Percentiles rank a stretch among this genome's conserved stretches.
phyloP scores from a whole-genome alignment of 257 asterid species.

The Anisodus acutangulus region DNA sequence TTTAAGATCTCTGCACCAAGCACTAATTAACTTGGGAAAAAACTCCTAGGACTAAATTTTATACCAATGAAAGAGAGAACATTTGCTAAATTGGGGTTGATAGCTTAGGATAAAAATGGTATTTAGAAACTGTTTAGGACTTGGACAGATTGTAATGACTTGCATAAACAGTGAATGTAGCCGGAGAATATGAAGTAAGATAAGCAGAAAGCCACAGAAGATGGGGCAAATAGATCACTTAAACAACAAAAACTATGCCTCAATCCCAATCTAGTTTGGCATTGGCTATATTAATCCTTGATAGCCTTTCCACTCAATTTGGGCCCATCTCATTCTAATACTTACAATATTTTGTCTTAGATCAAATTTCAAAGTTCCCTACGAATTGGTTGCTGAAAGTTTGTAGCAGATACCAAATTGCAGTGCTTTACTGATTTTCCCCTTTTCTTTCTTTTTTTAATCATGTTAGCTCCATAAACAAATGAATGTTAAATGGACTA shows the following conservation, averaged over 20 bases:
- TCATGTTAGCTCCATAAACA: neutral
- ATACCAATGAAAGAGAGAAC: neutral
- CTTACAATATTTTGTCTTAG: neutral
- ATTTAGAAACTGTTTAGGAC: constrained; percentile 9
- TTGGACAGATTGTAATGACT: constrained; percentile 1
- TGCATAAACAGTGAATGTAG: neutral
- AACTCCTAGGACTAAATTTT: neutral
- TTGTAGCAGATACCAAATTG: neutral
- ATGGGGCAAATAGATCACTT: neutral
- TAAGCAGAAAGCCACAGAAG: neutral
- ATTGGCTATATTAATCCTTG: constrained; percentile 14
- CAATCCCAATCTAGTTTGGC: constrained; percentile 13
- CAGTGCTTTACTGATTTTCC: neutral
- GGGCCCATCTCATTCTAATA: neutral
- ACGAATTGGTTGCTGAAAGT: neutral
- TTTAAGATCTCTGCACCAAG: neutral
- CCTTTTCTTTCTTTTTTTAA: neutral
- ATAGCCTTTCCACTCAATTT: neutral
- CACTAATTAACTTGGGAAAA: neutral
- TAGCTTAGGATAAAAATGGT: neutral
- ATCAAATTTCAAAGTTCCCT: neutral
- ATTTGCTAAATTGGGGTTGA: neutral
- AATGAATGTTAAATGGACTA: neutral
- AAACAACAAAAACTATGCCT: neutral
- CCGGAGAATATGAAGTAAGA: constrained; percentile 6